phyloP scores from a whole-genome alignment of 169 alveolate genomes.

The Eimeria necatrix region DNA sequence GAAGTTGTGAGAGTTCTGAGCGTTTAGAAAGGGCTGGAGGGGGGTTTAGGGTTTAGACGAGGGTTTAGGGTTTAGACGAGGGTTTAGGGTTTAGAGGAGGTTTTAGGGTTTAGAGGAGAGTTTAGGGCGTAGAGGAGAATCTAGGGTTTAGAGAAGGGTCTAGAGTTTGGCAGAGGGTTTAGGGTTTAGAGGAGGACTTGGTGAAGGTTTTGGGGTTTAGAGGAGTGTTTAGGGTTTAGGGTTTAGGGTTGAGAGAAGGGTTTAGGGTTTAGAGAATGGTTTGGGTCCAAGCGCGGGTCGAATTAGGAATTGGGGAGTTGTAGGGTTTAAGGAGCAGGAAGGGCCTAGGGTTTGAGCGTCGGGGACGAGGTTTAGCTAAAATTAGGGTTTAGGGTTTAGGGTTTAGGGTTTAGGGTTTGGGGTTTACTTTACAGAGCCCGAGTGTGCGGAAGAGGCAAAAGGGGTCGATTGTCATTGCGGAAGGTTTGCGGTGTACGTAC shows the following conservation, averaged over 20 bases:
- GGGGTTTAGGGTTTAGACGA: no score
- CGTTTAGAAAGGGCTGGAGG: no score
- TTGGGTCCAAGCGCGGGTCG: no score
- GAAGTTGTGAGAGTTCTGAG: background rate
- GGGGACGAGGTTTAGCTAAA: background rate
- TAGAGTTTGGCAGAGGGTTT: no score
- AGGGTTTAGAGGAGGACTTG: slow-evolving; percentile 8
- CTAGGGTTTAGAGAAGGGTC: no score
- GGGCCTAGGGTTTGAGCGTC: background rate
- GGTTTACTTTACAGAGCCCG: background rate
- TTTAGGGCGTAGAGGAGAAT: no score
- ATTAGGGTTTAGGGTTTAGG: slow-evolving; percentile 19
- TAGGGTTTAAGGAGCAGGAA: no score
- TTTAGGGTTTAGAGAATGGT: background rate
- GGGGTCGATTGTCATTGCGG: background rate
- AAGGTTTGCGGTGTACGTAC: background rate
- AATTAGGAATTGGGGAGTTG: no score
- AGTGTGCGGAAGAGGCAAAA: background rate
- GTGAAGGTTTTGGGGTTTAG: background rate
- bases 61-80: no score
- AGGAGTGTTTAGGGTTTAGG: background rate
- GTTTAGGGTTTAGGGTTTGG: slow-evolving; percentile 44
- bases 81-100: background rate
- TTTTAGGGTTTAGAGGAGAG: background rate
- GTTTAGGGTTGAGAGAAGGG: background rate